Percentiles rank a stretch among this genome's conserved stretches.
These are phyloP conservation scores for Sugiyamaella xylanicola DNA, from an alignment of 1,139 yeast species.

Conservation along the genomic window DNA sequence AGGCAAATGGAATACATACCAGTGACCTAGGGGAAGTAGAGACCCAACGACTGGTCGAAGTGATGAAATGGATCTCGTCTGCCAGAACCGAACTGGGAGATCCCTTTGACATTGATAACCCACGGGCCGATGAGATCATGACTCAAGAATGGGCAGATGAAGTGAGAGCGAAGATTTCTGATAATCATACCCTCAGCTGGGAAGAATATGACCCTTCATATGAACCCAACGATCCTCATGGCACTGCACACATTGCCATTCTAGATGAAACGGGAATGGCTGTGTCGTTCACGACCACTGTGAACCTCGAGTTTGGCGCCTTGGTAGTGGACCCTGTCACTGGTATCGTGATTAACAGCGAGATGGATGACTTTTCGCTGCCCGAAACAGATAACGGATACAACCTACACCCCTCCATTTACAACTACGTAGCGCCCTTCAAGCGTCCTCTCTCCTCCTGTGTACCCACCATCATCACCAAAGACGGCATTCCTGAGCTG, in stretches of 20 bases:
- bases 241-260: constrained; percentile 84
- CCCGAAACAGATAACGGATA: constrained; percentile 73
- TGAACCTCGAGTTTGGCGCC: constrained; percentile 84
- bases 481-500: constrained; percentile 56
- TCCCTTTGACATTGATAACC: constrained; percentile 43
- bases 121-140: constrained; percentile 39
- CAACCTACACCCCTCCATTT: constrained; percentile 75
- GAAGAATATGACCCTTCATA: constrained; percentile 74
- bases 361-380: constrained; percentile 94
- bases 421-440: constrained; percentile 71
- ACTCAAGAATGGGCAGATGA: constrained; percentile 57
- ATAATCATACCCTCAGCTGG: constrained; percentile 64
- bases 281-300: constrained; percentile 84
- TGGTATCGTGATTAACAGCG: constrained; percentile 81
- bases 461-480: constrained; percentile 70
- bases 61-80: constrained; percentile 92
- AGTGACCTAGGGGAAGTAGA: constrained; percentile 50
- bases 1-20: constrained; percentile 39
- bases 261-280: constrained; percentile 71
- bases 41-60: constrained; percentile 74
- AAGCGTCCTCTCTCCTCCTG: constrained; percentile 86
- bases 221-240: constrained; percentile 75
- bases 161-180: constrained; percentile 53
- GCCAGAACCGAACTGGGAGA: constrained; percentile 86
- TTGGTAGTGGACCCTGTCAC: constrained; percentile 76